Conservation (phyloP, 768 basidiomycete species). For the Hericium erinaceus region DNA sequence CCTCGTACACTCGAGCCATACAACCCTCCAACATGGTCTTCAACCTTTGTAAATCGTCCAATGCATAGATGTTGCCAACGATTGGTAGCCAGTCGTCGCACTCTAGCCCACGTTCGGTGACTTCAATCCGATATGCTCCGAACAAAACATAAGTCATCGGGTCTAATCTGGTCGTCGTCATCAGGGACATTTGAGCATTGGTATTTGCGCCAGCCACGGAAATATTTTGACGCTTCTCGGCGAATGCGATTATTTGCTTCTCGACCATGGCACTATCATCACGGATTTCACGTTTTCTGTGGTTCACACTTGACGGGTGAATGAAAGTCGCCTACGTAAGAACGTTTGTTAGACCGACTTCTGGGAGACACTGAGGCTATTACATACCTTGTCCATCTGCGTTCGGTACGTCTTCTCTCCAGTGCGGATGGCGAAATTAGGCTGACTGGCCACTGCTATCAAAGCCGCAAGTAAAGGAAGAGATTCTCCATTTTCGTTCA, state of each 20-base stretch:
- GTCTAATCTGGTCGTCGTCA: conserved; percentile 78
- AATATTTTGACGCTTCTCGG: conserved; percentile 77
- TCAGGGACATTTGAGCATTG: conserved; percentile 47
- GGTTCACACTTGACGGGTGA: conserved; percentile 82
- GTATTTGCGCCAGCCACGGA: conserved; percentile 32
- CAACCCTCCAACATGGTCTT: conserved; percentile 74
- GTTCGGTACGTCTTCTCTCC: conserved; percentile 65
- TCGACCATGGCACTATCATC: conserved; percentile 29
- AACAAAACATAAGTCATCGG: conserved; percentile 87
- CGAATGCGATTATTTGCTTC: conserved; percentile 74
- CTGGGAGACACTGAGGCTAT: not conserved
- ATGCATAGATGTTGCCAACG: conserved; percentile 56
- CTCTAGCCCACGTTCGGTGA: conserved; percentile 63
- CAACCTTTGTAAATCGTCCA: conserved; percentile 79
- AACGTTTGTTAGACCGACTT: conserved; percentile 3
- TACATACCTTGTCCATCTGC: conserved; percentile 68
- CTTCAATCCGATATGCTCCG: conserved; percentile 71
- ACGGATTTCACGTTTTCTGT: conserved; percentile 43
- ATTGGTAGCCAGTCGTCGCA: conserved; percentile 91
- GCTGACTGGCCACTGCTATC: conserved; percentile 79
- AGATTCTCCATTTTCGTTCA: conserved; percentile 68
- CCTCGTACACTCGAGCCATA: conserved; percentile 87
- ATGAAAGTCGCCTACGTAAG: conserved; percentile 55
- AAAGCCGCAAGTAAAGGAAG: conserved; percentile 73
- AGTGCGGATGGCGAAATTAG: conserved; percentile 80